These are phyloP conservation scores for Aspergillus sclerotioniger DNA, from an alignment of 495 filamentous ascomycete genomes.

Conservation along the genomic window DNA sequence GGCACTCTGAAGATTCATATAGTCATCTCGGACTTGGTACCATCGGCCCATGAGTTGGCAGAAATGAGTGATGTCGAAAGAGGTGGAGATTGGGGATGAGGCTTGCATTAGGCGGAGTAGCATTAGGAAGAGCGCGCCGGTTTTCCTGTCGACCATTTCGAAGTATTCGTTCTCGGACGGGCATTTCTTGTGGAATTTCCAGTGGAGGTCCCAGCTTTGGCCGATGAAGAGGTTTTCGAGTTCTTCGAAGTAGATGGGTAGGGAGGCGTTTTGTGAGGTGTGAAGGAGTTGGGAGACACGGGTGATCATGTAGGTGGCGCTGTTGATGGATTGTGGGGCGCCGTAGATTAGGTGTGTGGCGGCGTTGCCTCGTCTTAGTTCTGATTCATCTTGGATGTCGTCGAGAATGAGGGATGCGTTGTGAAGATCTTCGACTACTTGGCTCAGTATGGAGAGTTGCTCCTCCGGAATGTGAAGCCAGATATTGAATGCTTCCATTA, in stretches of 20 bases:
- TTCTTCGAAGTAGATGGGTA: neutral
- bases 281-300: too few relatives aligned
- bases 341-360: conserved; percentile 32
- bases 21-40: conserved; percentile 42
- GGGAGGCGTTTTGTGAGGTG: neutral
- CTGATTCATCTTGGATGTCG: conserved; percentile 35
- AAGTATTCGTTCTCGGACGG: conserved; percentile 28
- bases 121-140: conserved; percentile 32
- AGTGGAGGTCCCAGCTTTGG: conserved; percentile 32
- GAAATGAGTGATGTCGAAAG: neutral
- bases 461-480: conserved; percentile 12
- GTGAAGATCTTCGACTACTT: conserved; percentile 20
- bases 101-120: conserved; percentile 22
- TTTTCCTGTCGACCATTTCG: conserved; percentile 31
- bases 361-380: conserved; percentile 27
- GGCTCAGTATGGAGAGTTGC: conserved; percentile 5
- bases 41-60: conserved; percentile 23
- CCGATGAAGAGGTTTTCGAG: conserved; percentile 23
- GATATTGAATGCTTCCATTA: conserved; percentile 23
- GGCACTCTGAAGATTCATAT: conserved; percentile 29
- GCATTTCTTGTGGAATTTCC: conserved; percentile 20
- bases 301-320: conserved; percentile 43
- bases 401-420: conserved; percentile 30
- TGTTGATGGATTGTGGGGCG: conserved; percentile 45
- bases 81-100: neutral